Evolutionary conservation across 306 rosid species (phyloP).

Genomic region (Medicago lupulina): DNA sequence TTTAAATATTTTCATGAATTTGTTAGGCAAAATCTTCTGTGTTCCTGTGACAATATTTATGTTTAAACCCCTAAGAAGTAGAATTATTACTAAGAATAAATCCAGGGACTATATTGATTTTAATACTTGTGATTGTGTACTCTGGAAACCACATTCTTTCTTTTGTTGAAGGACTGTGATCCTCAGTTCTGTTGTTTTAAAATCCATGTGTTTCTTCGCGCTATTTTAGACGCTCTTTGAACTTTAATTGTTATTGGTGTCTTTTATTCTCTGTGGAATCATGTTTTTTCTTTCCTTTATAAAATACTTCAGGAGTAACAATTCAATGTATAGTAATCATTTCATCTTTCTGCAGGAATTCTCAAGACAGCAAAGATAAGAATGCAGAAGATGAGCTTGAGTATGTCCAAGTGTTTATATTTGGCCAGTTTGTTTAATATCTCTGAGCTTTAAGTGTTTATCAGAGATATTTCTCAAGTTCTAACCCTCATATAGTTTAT

Average conservation of each 20-base stretch:
- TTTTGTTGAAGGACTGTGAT: constrained; percentile 1
- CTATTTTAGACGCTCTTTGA: constrained; percentile 10
- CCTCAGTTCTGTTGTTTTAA: background rate
- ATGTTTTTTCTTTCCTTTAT: background rate
- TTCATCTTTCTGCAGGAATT: constrained; percentile 55
- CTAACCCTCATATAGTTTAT: constrained; percentile 11
- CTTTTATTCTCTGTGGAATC: constrained; percentile 22
- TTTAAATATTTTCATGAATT: constrained; percentile 20
- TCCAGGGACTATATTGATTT: background rate
- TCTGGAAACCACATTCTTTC: background rate
- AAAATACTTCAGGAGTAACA: constrained; percentile 14
- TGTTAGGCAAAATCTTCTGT: background rate
- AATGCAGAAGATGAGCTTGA: constrained; percentile 47
- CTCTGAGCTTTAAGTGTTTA: too few relatives aligned
- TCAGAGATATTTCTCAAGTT: constrained; percentile 19
- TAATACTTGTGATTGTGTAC: too few relatives aligned
- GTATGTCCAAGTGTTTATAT: constrained; percentile 53
- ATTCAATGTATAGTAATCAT: constrained; percentile 26
- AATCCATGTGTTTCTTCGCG: constrained; percentile 1
- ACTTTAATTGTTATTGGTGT: background rate
- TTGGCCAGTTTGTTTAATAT: background rate
- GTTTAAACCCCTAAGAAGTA: constrained; percentile 8
- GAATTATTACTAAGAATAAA: constrained; percentile 17
- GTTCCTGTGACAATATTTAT: constrained; percentile 13
- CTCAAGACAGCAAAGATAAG: constrained; percentile 47